phyloP scores from a whole-genome alignment of 2,329 filamentous ascomycete genomes.

The Fusarium pseudonygamai region DNA sequence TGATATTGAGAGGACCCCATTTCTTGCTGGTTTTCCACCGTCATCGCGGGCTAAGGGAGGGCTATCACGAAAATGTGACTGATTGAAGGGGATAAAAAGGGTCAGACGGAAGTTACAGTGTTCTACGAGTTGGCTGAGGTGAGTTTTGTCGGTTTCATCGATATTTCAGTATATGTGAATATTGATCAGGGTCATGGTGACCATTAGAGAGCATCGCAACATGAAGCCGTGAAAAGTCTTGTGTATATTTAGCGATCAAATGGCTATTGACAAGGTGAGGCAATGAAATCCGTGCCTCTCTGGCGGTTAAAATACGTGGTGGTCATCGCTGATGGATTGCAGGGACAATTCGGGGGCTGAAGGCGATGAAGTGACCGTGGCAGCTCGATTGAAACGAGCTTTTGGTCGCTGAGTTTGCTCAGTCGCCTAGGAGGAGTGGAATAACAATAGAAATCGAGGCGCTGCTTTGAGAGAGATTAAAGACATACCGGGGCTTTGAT shows the following conservation, averaged over 20 bases:
- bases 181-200: constrained; percentile 10
- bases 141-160: background rate
- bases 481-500: background rate
- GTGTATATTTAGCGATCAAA: constrained; percentile 8
- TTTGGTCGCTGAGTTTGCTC: constrained; percentile 33
- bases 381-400: constrained; percentile 24
- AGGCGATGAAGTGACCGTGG: constrained; percentile 6
- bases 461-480: constrained; percentile 20
- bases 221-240: constrained; percentile 21
- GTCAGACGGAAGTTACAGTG: background rate
- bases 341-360: constrained; percentile 16
- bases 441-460: constrained; percentile 26
- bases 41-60: constrained; percentile 25
- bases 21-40: constrained; percentile 26
- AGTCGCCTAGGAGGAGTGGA: constrained; percentile 29
- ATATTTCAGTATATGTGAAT: background rate
- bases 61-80: background rate
- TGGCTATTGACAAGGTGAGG: background rate
- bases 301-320: background rate
- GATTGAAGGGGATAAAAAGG: background rate
- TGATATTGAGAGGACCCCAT: constrained; percentile 13
- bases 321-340: background rate
- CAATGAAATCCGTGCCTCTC: background rate
- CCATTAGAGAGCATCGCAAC: constrained; percentile 9
- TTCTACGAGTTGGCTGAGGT: background rate